Base-by-base conservation (phyloP, 345 rosid species). In the Combretum micranthum region DNA sequence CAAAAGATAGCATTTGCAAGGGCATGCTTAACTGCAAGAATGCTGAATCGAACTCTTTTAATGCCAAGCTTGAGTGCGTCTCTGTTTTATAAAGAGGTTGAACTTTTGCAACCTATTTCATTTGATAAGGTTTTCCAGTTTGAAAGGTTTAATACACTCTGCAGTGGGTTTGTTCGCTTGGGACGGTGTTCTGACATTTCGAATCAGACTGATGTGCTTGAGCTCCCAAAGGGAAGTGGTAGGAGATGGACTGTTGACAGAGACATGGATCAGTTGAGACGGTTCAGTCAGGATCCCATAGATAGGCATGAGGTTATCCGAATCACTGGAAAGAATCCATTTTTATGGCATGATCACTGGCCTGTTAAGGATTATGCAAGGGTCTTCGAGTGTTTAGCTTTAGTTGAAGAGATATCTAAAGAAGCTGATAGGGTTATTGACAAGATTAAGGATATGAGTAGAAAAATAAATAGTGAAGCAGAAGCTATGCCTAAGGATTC, bases 311-410 rank as follows among this genome's bases (percentile, higher is more conserved):
- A 93, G 73, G 84, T 81, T 42, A 75, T 90, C 52, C 81, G 83
- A 44, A 61, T 93, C 19, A 73, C 67, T 1, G 95, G 92, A 22
- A 93, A 93, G 70, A 93, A 90, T 59, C 95, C 99, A 0, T 93
- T 93, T 71, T 59, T 93, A 69, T 93, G 99, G 99, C 97, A 93
- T 16, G 99, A 93, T 70, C 99, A 93, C 65, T 93, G 99, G 99
- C 87, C 97, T 0, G 87, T 90, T 17, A 73, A 71, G 68, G 96
- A 93, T 60, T 93, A 93, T 60, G 99, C 95, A 6, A n/a, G 67
- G 70, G 74, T 87, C 48, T 82, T 93, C 65, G 97, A 90, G 64
- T 90, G 99, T 61, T 78, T 93, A 64, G 86, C 69, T 47, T 79
- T 93, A 52, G 83, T 87, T 0, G 84, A 83, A 43, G 97, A 85